Percentiles rank a stretch among this genome's conserved stretches.
Evolutionary conservation across 495 filamentous ascomycete species (phyloP).

Genomic region (Pyrenula massariospora): DNA sequence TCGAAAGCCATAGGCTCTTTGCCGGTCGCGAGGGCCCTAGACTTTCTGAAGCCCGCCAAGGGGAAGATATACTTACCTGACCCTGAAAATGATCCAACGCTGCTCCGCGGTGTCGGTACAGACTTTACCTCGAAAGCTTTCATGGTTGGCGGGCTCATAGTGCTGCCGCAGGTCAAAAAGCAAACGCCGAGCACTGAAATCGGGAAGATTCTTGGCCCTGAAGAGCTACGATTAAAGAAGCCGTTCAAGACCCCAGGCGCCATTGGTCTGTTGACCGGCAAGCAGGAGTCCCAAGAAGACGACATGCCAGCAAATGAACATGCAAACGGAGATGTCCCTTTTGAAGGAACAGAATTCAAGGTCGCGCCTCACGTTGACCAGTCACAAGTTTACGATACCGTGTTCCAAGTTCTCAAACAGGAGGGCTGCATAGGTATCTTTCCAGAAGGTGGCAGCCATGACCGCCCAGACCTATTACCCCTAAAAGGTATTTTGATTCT

Average conservation of each 20-base stretch:
- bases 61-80: slow-evolving; percentile 90
- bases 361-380: slow-evolving; percentile 91
- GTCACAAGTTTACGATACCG: slow-evolving; percentile 81
- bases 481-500: slow-evolving; percentile 54
- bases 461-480: slow-evolving; percentile 84
- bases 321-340: slow-evolving; percentile 15
- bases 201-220: slow-evolving; percentile 61
- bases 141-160: slow-evolving; percentile 70
- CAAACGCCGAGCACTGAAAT: slow-evolving; percentile 69
- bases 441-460: slow-evolving; percentile 94
- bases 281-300: slow-evolving; percentile 50
- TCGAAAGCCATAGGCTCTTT: slow-evolving; percentile 74
- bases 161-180: slow-evolving; percentile 73
- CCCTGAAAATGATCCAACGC: slow-evolving; percentile 68
- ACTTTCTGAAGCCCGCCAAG: slow-evolving; percentile 64
- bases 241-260: slow-evolving; percentile 62
- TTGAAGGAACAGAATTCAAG: slow-evolving; percentile 73
- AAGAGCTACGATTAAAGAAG: slow-evolving; percentile 79
- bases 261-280: slow-evolving; percentile 66
- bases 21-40: slow-evolving; percentile 80
- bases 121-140: slow-evolving; percentile 66
- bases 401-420: slow-evolving; percentile 66
- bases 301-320: slow-evolving; percentile 20
- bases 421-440: slow-evolving; percentile 96
- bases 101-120: slow-evolving; percentile 76